Conservation (phyloP, 1,139 yeast species). For the Schwanniomyces etchellsii region DNA sequence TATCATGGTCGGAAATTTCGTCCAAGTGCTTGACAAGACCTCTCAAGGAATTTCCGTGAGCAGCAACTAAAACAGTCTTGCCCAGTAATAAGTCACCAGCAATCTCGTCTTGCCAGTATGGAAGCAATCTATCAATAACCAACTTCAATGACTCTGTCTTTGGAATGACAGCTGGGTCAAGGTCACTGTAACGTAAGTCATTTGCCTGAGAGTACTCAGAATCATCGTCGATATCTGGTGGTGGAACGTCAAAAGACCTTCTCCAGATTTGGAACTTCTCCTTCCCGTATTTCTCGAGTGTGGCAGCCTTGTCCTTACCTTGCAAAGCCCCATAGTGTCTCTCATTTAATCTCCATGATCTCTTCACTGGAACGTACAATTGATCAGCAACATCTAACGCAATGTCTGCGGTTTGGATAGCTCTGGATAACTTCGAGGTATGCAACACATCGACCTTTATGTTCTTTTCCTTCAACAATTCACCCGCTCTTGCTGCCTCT, state of each 20-base stretch:
- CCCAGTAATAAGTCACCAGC: constrained; percentile 78
- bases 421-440: constrained; percentile 92
- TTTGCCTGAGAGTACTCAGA: constrained; percentile 80
- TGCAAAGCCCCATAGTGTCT: constrained; percentile 96
- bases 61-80: constrained; percentile 89
- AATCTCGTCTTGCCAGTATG: constrained; percentile 96
- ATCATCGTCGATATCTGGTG: constrained; percentile 77
- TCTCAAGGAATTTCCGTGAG: constrained; percentile 99
- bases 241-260: constrained; percentile 97
- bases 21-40: constrained; percentile 96
- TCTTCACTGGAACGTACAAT: constrained; percentile 85
- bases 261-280: constrained; percentile 97
- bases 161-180: constrained; percentile 85
- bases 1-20: constrained; percentile 85
- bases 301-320: constrained; percentile 96
- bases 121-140: constrained; percentile 94
- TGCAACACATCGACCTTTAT: constrained; percentile 81
- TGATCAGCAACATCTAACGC: constrained; percentile 89
- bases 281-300: constrained; percentile 81
- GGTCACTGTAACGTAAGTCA: constrained; percentile 77
- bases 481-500: constrained; percentile 95
- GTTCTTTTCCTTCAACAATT: constrained; percentile 80
- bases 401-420: constrained; percentile 96
- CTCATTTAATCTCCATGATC: constrained; percentile 97
- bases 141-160: constrained; percentile 91